These are phyloP conservation scores for Backusella australiensis DNA, from an alignment of 192 early-diverging fungal species.

Conservation along the genomic window DNA sequence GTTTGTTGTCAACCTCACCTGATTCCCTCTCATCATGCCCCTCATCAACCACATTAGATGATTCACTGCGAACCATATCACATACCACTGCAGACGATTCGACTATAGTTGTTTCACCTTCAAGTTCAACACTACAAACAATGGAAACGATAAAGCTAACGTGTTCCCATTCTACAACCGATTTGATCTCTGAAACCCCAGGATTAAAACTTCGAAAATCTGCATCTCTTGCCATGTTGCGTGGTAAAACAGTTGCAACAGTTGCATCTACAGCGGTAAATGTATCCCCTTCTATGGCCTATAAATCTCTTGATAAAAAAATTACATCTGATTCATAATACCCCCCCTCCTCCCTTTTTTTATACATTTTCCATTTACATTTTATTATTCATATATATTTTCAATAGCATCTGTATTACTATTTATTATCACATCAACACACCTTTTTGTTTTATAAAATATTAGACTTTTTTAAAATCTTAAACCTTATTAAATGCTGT, in stretches of 20 bases:
- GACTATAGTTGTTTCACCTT: background rate
- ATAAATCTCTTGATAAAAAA: background rate
- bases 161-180: background rate
- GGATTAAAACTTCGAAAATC: slow-evolving; percentile 12
- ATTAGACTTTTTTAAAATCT: background rate
- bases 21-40: background rate
- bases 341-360: background rate
- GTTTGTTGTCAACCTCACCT: slow-evolving; percentile 6
- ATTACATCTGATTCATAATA: background rate
- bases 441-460: background rate
- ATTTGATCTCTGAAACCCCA: background rate
- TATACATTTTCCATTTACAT: background rate
- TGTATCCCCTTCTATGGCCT: slow-evolving; percentile 3
- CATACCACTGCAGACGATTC: background rate
- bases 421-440: background rate
- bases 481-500: background rate
- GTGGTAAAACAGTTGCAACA: slow-evolving; percentile 24
- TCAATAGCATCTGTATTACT: background rate
- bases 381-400: background rate
- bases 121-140: background rate
- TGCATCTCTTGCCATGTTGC: slow-evolving; percentile 8
- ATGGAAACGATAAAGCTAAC: background rate
- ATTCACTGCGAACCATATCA: slow-evolving; percentile 1
- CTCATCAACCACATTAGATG: background rate
- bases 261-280: slow-evolving; percentile 19